These are phyloP conservation scores for Mucor circinelloides DNA, from an alignment of 371 early-diverging fungal genomes.

Conservation along the genomic window DNA sequence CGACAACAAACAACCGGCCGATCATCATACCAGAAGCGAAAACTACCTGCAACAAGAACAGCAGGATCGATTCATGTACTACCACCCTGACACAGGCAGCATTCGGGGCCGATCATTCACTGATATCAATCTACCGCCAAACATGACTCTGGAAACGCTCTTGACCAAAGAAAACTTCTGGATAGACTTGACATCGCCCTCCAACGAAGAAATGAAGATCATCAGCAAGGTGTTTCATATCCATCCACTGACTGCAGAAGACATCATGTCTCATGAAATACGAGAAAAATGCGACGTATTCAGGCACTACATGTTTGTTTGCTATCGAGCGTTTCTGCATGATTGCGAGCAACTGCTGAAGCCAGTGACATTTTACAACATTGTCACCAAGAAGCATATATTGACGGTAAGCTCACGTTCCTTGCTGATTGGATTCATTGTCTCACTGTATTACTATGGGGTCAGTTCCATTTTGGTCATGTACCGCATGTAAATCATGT, in stretches of 20 bases:
- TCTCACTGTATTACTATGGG: neutral
- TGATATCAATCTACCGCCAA: slow-evolving; percentile 19
- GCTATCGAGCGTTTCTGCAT: slow-evolving; percentile 77
- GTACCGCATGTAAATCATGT: slow-evolving; percentile 58
- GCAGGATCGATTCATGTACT: slow-evolving; percentile 31
- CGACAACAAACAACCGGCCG: slow-evolving; percentile 17
- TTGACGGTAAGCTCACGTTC: slow-evolving; percentile 47
- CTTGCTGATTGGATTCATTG: neutral
- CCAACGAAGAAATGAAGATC: slow-evolving; percentile 75
- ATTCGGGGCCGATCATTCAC: slow-evolving; percentile 23
- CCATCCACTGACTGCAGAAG: slow-evolving; percentile 90
- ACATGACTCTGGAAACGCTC: slow-evolving; percentile 41
- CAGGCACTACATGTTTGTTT: slow-evolving; percentile 85
- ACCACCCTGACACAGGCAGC: slow-evolving; percentile 45
- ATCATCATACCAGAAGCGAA: neutral
- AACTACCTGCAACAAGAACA: neutral
- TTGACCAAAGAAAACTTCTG: slow-evolving; percentile 75
- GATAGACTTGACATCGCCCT: slow-evolving; percentile 86
- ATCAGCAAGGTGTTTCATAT: slow-evolving; percentile 66
- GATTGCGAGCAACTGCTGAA: slow-evolving; percentile 58
- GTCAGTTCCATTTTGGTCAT: slow-evolving; percentile 65
- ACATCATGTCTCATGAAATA: slow-evolving; percentile 83
- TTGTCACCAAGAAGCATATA: slow-evolving; percentile 65
- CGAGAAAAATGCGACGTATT: slow-evolving; percentile 93
- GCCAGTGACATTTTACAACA: slow-evolving; percentile 81